Base-by-base conservation (phyloP, 495 filamentous ascomycete genomes). In the Trichoderma parareesei region DNA sequence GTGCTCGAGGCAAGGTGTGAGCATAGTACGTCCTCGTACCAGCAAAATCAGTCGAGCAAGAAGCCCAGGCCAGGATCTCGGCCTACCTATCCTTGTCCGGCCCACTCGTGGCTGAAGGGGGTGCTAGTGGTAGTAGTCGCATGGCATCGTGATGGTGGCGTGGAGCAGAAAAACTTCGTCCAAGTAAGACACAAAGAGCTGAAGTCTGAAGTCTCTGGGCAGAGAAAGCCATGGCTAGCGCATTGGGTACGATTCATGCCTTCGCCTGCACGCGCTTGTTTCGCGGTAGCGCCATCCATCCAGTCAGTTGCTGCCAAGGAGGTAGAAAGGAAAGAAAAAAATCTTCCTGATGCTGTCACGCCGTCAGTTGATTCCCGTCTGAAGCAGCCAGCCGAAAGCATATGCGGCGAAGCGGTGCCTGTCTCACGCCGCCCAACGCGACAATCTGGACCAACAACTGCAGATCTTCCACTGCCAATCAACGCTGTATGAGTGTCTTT, bases 131-230 rank as follows among this genome's bases (percentile, higher is more conserved):
- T 27, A 49, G 46, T 20, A 49, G 46, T 20, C n/a, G 16, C 16
- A n/a, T 57, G 27, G 53, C 27, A 57, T 57, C 10, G 48, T 35
- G 20, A 13, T 37, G 53, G 53, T 57, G 53, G 53, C 53, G 53
- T 38, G 53, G 53, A 11, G 53, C 6, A 5, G 9, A 27, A 57
- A 11, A 27, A 27, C 53, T 6, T 57, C 27, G 53, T 27, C 27
- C 27, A 57, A 57, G 53, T 35, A 10, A 14, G 44, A 48, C 40
- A 11, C 44, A 48, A 48, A 48, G 44, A 48, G 44, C 44, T 14
- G n/a, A 5, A 48, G 11, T 14, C 27, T 27, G 27, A 27, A 27
- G 27, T 27, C 27, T 27, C 27, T 27, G 27, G 27, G 27, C 27
- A 27, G 27, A 27, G 27, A 27, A 2, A 27, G 27, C 27, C 27